Base-by-base conservation (phyloP, 371 early-diverging fungal species). In the Blakeslea trispora region DNA sequence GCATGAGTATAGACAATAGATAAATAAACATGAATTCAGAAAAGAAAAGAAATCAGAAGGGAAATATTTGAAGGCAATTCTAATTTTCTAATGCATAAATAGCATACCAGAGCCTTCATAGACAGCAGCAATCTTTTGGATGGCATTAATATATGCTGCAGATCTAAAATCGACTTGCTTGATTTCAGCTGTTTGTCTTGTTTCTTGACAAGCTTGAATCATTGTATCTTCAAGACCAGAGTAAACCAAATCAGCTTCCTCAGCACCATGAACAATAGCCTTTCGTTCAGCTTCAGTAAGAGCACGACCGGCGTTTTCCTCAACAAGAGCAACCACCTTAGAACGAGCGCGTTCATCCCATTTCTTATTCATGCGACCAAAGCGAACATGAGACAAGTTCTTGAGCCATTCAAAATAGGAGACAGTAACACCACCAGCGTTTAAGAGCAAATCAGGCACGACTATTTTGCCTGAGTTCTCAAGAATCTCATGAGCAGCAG, bases 181-280 rank as follows among this genome's bases (percentile, higher is more conserved):
- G 57, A 76, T 56, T n/a, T 59, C 57, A 52, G 81, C 81, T 19
- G 83, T 84, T 57, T 79, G 76, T 45, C 82, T 74, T 10, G 74
- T 74, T 62, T 79, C 76, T 43, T 78, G 76, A 72, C 88, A 91
- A 6, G 91, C 91, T 57, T 79, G 84, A 37, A 88, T 86, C 92
- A 94, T 93, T 53, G 94, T 92, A 64, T 93, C 94, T 59, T 94
- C 94, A 22, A 94, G 75, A 42, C 94, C 94, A 55, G 91, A 90
- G 79, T 92, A 94, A 24, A 94, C 92, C 21, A 94, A 81, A 68
- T 94, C 92, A 41, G 90, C 90, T 77, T 94, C 94, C 68, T 93
- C 92, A 34, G 94, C 94, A 59, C 94, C 94, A 60, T 91, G 90
- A 42, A 91, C 86, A 48, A 93, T 81, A 49, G 87, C 82, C 57